Evolutionary conservation across 73 alveolate genomes (phyloP), one percentile per base, ranked within the genome.

Genomic region (Stentor roeselii): DNA sequence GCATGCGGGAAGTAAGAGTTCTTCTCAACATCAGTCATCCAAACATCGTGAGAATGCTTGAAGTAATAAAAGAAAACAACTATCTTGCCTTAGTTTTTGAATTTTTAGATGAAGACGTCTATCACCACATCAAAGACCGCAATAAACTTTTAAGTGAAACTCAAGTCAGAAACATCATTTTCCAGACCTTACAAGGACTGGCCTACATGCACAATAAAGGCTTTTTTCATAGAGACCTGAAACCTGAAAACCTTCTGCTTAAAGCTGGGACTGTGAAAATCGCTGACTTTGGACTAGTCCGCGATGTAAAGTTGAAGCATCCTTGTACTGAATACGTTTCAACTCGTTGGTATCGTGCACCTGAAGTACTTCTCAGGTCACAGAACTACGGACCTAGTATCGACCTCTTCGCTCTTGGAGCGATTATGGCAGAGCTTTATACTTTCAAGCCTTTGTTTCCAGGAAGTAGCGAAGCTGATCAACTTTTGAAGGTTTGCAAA

Each of bases 241-340:
- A 76, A 2, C 99, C 99, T 27, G 99, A 98, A 89, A 98, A 92
- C 94, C 92, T 90, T 80, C 90, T 96, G 61, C 91, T 93, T 42
- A 84, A 82, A 92, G 83, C 97, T 41, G 99, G 98, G 37, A 96
- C 97, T 42, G 98, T 98, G 77, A 98, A 98, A 87, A 93, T 98
- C 42, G 99, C 99, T 0, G 99, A 98, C 91, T 98, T 98, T 92
- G 99, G 99, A 39, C 89, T 98, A 83, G 99, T 99, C 32, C 93
- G 99, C 83, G 99, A 98, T 74, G 95, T 96, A 75, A 90, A 98
- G 60, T 90, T 98, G 32, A 92, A 96, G n/a, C 99, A 99, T 3
- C 99, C 99, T 27, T 97, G 94, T 87, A 98, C 99, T 40, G 99
- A 98, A 74, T 98, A 98, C 78, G 99, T 98, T 50, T 92, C 98